Evolutionary conservation across 2,329 filamentous ascomycete genomes (phyloP), one percentile per base, ranked within the genome.

Genomic region (Periconia sp.): DNA sequence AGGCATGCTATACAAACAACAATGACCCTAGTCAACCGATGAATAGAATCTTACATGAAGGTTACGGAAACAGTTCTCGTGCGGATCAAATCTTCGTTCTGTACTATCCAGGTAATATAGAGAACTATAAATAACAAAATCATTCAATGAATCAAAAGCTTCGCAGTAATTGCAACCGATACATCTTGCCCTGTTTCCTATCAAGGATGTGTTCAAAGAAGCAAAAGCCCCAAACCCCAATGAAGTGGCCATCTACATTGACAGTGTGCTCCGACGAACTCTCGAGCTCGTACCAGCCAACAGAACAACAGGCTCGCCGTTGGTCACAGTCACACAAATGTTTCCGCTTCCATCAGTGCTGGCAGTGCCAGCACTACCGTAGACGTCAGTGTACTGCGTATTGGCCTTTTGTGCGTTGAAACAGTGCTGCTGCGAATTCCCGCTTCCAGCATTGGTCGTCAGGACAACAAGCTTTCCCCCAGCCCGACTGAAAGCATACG

Each of bases 401-500:
- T 76, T 74, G 1, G 69, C 55, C 30, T 65, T 70, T 43, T 73
- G 68, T 1, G 74, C 72, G 55, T 74, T 72, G 64, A 80, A 77
- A 61, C 79, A 81, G 58, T 78, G 65, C 33, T 74, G 66, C 3
- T 63, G 67, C 35, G 67, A 74, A 19, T 69, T 73, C 1, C 71
- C 73, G 40, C 65, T 61, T 2, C 79, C 78, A 15, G 71, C 65
- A 51, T 80, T 81, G 43, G 73, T 77, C 2, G 78, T 81, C 37
- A 80, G 64, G 7, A 77, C 78, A 45, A 81, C 66, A 15, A 81
- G 68, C 43, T 75, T 72, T 8, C 78, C 77, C 13, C 68, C 70
- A 0, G 71, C 76, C 15, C 78, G 74, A 52, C 74, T 76, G 71
- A 76, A 81, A 2, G 77, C 78, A 55, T 81, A 81, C 0, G 73